Evolutionary conservation across 148 eudicot genomes (phyloP).

Genomic region (Cornus suecica): DNA sequence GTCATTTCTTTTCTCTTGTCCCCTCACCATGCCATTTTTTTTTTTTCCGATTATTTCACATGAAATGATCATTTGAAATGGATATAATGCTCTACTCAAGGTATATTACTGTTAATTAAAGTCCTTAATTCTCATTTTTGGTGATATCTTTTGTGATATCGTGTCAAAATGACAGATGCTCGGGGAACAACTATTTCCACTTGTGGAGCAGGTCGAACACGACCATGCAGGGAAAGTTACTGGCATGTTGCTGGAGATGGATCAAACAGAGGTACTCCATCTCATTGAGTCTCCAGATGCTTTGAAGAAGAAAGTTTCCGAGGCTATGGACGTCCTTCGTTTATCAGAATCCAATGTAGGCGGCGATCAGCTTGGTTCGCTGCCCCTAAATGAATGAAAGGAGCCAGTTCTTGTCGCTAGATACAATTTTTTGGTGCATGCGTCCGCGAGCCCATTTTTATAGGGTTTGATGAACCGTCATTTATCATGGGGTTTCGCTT

Average conservation of each 20-base stretch:
- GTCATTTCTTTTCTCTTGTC: not conserved
- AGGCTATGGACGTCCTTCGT: conserved; percentile 47
- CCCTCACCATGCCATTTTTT: not conserved
- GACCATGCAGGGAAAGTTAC: conserved; percentile 47
- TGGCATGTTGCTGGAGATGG: conserved; percentile 56
- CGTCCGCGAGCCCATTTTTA: not conserved
- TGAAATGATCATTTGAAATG: not conserved
- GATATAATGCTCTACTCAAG: not conserved
- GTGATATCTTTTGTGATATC: not conserved
- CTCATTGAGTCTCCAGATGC: conserved; percentile 54
- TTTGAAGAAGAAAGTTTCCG: conserved; percentile 45
- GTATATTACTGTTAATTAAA: not conserved
- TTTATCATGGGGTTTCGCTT: not conserved
- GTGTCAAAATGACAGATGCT: conserved; percentile 33
- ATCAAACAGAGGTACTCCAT: conserved; percentile 52
- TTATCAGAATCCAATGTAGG: conserved; percentile 17
- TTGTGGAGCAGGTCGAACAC: conserved; percentile 40
- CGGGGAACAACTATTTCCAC: conserved; percentile 48
- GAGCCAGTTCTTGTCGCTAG: not conserved
- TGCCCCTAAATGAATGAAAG: conserved; percentile 18
- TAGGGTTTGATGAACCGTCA: conserved; percentile 7
- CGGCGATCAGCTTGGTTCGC: conserved; percentile 29
- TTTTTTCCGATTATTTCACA: not conserved
- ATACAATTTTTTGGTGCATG: not conserved
- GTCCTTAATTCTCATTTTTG: not conserved